Conservation (phyloP, 768 basidiomycete genomes). For the Flagelloscypha sp. region DNA sequence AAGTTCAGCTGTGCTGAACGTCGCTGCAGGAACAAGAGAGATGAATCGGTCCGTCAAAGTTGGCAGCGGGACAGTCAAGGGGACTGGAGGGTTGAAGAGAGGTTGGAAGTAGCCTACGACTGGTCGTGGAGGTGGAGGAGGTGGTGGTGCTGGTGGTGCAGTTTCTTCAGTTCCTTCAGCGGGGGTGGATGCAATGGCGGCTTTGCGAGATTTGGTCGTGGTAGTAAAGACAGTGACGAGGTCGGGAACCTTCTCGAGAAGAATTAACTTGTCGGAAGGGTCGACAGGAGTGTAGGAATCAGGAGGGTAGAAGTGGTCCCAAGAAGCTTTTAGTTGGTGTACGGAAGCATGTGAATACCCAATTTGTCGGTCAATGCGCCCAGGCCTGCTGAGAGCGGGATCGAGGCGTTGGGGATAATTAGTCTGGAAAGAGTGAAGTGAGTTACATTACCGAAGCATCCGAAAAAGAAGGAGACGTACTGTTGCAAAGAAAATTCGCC, state of each 20-base stretch:
- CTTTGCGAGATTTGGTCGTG: too few species aligned
- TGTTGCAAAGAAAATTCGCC: slow-evolving; percentile 23
- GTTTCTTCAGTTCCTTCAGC: too few species aligned
- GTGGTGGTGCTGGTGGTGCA: too few species aligned
- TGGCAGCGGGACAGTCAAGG: too few species aligned
- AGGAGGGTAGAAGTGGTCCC: slow-evolving; percentile 17
- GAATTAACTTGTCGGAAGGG: too few species aligned
- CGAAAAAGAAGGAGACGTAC: slow-evolving; percentile 6
- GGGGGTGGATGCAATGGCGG: too few species aligned
- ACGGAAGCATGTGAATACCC: slow-evolving; percentile 14
- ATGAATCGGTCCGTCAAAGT: slow-evolving; percentile 36
- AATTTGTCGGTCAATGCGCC: slow-evolving; percentile 19
- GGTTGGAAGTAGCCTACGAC: too few species aligned
- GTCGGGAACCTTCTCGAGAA: too few species aligned
- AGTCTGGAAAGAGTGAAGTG: slow-evolving; percentile 7
- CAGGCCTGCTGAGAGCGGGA: slow-evolving; percentile 19
- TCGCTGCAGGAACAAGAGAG: slow-evolving; percentile 31
- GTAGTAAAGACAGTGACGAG: too few species aligned
- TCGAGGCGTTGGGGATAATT: slow-evolving; percentile 19
- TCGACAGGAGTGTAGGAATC: too few species aligned
- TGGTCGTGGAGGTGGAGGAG: too few species aligned
- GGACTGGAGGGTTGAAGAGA: too few species aligned
- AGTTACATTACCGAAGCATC: background rate
- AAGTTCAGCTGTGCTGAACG: slow-evolving; percentile 52
- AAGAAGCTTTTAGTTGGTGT: slow-evolving; percentile 15